These are phyloP conservation scores for Bromus sterilis DNA, from an alignment of 176 grass and related monocot genomes.

Conservation along the genomic window DNA sequence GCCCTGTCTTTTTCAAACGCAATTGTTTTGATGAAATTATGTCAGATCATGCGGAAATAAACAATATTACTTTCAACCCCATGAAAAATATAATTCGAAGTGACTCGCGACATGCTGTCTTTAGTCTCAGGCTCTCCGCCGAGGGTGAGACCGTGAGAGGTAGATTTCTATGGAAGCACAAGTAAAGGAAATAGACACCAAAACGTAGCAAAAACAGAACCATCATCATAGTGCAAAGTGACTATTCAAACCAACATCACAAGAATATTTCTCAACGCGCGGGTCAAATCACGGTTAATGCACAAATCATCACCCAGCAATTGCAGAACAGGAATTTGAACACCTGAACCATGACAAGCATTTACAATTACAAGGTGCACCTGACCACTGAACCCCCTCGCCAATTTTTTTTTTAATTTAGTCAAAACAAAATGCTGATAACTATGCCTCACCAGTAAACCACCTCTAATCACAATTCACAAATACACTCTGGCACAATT, in stretches of 20 bases:
- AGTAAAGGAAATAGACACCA: not conserved
- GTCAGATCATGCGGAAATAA: too few species aligned
- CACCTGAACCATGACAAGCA: not conserved
- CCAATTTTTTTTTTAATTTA: constrained; percentile 38
- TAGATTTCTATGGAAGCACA: not conserved
- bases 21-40: too few species aligned
- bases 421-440: constrained; percentile 22
- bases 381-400: constrained; percentile 13
- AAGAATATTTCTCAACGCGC: not conserved
- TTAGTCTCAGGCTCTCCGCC: not conserved
- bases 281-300: not conserved
- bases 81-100: too few species aligned
- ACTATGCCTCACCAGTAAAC: constrained; percentile 24
- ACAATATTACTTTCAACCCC: too few species aligned
- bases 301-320: not conserved
- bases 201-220: not conserved
- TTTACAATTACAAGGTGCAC: constrained; percentile 30
- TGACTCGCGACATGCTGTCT: not conserved
- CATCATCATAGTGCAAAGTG: not conserved
- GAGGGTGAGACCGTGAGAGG: not conserved
- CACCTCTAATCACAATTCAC: constrained; percentile 37
- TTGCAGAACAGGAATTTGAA: constrained; percentile 2
- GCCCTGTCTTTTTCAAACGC: too few species aligned
- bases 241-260: not conserved
- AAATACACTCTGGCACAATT: constrained; percentile 28